phyloP scores from a whole-genome alignment of 169 alveolate genomes.

The Pseudocohnilembus persalinus region DNA sequence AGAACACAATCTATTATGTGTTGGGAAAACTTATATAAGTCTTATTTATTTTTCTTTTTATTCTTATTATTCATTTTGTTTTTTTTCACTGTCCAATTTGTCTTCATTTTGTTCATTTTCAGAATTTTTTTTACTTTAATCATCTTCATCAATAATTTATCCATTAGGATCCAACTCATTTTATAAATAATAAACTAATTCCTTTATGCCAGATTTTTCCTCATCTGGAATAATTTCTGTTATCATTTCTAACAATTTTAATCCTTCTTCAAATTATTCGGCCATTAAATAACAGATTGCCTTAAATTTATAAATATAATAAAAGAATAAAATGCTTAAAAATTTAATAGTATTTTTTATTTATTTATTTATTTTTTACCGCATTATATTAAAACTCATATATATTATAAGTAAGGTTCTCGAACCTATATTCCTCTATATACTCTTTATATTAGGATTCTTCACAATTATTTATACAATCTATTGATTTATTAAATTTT shows the following conservation, averaged over 20 bases:
- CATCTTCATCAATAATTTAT: not conserved
- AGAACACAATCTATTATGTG: constrained; percentile 39
- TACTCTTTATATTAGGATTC: constrained; percentile 3
- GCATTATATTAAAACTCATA: constrained; percentile 43
- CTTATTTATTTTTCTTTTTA: too few relatives aligned
- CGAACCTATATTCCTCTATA: constrained; percentile 40
- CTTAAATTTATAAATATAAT: not conserved
- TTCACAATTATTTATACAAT: constrained; percentile 2
- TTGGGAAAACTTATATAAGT: constrained; percentile 27
- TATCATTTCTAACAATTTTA: not conserved
- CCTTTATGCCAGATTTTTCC: not conserved
- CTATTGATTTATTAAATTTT: constrained; percentile 26
- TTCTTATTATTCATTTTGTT: too few relatives aligned
- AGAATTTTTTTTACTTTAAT: not conserved
- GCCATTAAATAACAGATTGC: not conserved
- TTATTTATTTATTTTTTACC: constrained; percentile 16
- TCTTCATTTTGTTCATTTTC: not conserved
- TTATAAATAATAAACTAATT: too few relatives aligned
- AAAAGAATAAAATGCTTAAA: constrained; percentile 16
- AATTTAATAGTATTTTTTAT: not conserved
- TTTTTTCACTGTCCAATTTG: not conserved
- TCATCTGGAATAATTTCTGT: constrained; percentile 5
- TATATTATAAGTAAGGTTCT: constrained; percentile 40
- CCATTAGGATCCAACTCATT: not conserved
- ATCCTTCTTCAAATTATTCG: not conserved